These are phyloP conservation scores for Fraxinus paxiana DNA, from an alignment of 305 asterid genomes.

Conservation along the genomic window DNA sequence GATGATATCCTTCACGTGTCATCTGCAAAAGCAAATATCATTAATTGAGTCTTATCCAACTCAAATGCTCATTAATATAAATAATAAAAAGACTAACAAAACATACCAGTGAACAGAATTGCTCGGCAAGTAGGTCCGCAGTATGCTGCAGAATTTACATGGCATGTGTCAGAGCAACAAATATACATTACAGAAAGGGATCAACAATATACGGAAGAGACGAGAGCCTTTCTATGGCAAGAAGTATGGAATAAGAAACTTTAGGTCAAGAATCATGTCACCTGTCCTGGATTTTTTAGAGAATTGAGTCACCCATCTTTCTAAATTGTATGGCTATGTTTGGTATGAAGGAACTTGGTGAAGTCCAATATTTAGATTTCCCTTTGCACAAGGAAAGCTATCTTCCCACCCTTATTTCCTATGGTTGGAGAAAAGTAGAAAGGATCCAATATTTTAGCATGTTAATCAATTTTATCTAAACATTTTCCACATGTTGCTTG, in stretches of 20 bases:
- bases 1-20: conserved; percentile 64
- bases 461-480: not conserved
- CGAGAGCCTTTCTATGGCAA: not conserved
- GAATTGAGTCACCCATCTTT: not conserved
- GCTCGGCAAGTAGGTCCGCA: conserved; percentile 92
- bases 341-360: not conserved
- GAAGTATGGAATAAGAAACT: conserved; percentile 13
- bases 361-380: not conserved
- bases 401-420: not conserved
- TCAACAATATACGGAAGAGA: not conserved
- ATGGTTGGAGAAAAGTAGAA: not conserved
- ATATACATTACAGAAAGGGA: not conserved
- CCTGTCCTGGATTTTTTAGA: not conserved
- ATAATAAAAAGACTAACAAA: not conserved
- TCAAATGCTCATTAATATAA: not conserved
- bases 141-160: conserved; percentile 57
- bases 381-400: not conserved
- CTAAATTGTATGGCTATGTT: not conserved
- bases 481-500: not conserved
- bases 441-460: not conserved
- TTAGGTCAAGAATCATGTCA: not conserved
- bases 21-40: conserved; percentile 44
- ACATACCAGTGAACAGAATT: conserved; percentile 73
- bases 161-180: conserved; percentile 30
- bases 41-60: conserved; percentile 9